Evolutionary conservation across 2,329 filamentous ascomycete genomes (phyloP).

Genomic region (Aspergillus tanneri): DNA sequence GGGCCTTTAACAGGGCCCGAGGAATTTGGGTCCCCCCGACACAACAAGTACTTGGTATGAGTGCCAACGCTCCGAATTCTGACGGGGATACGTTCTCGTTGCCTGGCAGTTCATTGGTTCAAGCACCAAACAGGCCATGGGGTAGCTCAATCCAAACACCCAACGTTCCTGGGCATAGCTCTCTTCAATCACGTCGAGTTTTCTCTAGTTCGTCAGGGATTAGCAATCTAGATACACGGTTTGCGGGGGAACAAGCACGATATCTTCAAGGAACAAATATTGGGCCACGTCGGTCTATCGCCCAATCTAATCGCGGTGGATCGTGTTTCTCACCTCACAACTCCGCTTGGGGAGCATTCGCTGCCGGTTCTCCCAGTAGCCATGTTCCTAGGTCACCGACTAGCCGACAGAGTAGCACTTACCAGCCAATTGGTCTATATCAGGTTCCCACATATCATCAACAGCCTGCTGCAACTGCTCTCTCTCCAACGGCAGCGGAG

Average conservation of each 20-base stretch:
- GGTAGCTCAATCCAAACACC: slow-evolving; percentile 22
- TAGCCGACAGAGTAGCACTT: slow-evolving; percentile 32
- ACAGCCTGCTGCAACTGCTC: slow-evolving; percentile 61
- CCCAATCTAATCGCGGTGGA: slow-evolving; percentile 33
- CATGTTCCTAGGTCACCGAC: slow-evolving; percentile 28
- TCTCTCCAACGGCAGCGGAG: slow-evolving; percentile 72
- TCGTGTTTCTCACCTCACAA: slow-evolving; percentile 35
- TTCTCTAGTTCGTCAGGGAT: slow-evolving; percentile 35
- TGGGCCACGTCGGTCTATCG: slow-evolving; percentile 30
- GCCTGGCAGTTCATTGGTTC: slow-evolving; percentile 21
- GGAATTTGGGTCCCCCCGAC: slow-evolving; percentile 31
- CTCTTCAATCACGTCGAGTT: slow-evolving; percentile 34
- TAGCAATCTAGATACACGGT: slow-evolving; percentile 30
- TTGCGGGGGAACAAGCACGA: slow-evolving; percentile 32
- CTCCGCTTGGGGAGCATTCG: slow-evolving; percentile 36
- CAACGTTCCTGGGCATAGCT: slow-evolving; percentile 18
- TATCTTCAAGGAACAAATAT: slow-evolving; percentile 27
- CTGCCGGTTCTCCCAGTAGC: slow-evolving; percentile 25
- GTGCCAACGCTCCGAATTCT: slow-evolving; percentile 18
- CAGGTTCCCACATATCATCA: slow-evolving; percentile 49
- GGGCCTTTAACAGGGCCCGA: slow-evolving; percentile 42
- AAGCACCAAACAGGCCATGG: slow-evolving; percentile 36
- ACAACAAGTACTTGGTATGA: slow-evolving; percentile 31
- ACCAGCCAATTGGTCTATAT: slow-evolving; percentile 39
- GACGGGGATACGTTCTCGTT: slow-evolving; percentile 28